These are phyloP conservation scores for Tremella yokohamensis DNA, from an alignment of 768 basidiomycete genomes.

Conservation along the genomic window DNA sequence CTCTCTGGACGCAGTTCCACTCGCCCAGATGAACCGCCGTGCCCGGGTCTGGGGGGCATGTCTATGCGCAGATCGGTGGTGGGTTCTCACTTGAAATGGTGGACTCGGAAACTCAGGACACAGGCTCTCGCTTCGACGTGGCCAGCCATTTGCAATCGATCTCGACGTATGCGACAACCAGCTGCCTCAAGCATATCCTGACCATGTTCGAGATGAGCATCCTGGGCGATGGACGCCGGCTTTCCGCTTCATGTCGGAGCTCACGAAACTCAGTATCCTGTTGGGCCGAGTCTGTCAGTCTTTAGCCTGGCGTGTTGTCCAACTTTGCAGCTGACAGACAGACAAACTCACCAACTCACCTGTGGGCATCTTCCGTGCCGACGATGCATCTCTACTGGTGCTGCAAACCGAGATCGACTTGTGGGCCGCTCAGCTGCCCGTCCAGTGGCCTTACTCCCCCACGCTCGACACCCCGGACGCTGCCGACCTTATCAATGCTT, in stretches of 20 bases:
- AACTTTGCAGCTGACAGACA: too few relatives aligned
- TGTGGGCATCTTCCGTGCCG: slow-evolving; percentile 4
- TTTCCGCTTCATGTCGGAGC: slow-evolving; percentile 21
- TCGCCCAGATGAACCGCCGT: slow-evolving; percentile 21
- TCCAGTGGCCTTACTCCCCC: slow-evolving; percentile 19
- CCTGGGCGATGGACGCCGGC: slow-evolving; percentile 15
- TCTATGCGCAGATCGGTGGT: slow-evolving; percentile 26
- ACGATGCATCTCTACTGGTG: slow-evolving; percentile 18
- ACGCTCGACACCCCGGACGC: slow-evolving; percentile 16
- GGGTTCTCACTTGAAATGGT: background rate
- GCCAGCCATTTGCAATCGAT: slow-evolving; percentile 16
- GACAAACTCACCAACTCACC: background rate
- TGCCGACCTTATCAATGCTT: slow-evolving; percentile 18
- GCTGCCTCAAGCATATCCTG: slow-evolving; percentile 16
- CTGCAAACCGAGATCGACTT: slow-evolving; percentile 22
- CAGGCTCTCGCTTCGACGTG: slow-evolving; percentile 20
- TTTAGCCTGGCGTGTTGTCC: too few relatives aligned
- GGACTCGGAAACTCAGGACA: background rate
- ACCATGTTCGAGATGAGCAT: slow-evolving; percentile 5
- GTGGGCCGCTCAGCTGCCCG: slow-evolving; percentile 19
- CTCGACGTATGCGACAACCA: slow-evolving; percentile 25
- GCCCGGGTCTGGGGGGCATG: slow-evolving; percentile 31
- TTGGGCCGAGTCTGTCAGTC: slow-evolving; percentile 21
- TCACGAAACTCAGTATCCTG: slow-evolving; percentile 21
- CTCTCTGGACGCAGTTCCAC: slow-evolving; percentile 14